Evolutionary conservation across 208 protist species (phyloP), one percentile per base, ranked within the genome.

Genomic region (Wallacemonas sp.): DNA sequence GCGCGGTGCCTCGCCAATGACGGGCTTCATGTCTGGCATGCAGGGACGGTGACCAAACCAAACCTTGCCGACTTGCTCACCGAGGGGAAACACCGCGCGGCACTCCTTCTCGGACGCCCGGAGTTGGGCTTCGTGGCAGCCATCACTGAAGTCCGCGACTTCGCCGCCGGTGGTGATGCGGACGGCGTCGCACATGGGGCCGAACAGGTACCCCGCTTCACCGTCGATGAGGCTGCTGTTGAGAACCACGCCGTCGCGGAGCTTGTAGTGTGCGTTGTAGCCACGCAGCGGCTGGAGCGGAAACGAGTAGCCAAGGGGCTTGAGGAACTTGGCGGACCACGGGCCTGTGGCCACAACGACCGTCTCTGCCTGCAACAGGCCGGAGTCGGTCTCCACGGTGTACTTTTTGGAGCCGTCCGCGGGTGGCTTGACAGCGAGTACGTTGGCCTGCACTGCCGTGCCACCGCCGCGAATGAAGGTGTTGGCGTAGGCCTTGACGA

Each of bases 181-280:
- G 30, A 77, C 49, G 11, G 63, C 70, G 11, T 64, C 41, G 2
- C 29, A 38, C 58, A 74, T 77, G 5, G 58, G 66, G 2, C 68
- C 60, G 14, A 77, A 39, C 2, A 64, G 46, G 36, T 68, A 68
- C 23, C 66, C 60, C 27, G 76, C 58, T 3, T 74, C 67, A 6
- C 72, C 60, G 47, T 77, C 70, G 2, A 72, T 68, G 26, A 71
- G 49, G 16, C 61, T 63, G 61, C 66, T 61, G 44, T 44, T 46
- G 24, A 77, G 36, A 12, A 55, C 14, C 9, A 46, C 52, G 36
- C 46, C 61, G 19, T 33, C 58, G 11, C n/a, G 30, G 0, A 63
- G 44, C 21, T 71, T 61, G 32, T 73, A 74, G 61, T 75, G 76
- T 0, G 68, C 71, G 61, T 75, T 78, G 61, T 75, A 82, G 17